Conservation (phyloP, 1,284 basidiomycete species). For the Coniophora puteana region DNA sequence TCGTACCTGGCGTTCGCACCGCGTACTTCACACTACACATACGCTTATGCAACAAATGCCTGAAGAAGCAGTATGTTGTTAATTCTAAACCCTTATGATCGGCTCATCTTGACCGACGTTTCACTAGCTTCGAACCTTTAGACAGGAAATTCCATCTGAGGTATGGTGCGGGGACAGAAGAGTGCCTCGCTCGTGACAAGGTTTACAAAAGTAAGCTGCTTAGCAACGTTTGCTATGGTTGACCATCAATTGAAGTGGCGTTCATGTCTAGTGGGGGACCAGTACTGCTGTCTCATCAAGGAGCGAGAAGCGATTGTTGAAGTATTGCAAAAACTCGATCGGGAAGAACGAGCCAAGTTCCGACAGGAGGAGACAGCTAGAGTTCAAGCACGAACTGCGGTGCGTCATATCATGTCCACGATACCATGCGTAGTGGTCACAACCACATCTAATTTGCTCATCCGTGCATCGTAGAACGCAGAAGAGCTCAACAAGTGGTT, state of each 20-base stretch:
- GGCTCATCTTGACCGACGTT: too few relatives aligned
- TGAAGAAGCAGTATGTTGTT: too few relatives aligned
- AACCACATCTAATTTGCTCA: too few relatives aligned
- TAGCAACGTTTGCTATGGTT: too few relatives aligned
- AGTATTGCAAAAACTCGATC: neutral
- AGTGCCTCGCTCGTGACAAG: neutral
- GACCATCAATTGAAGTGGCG: too few relatives aligned
- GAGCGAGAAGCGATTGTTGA: neutral
- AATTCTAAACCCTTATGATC: too few relatives aligned
- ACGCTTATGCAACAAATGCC: too few relatives aligned
- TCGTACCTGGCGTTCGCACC: slow-evolving; percentile 18
- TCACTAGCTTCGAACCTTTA: neutral
- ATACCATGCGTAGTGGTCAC: too few relatives aligned
- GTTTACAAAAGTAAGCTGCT: neutral
- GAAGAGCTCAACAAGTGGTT: too few relatives aligned
- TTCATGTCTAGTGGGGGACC: too few relatives aligned
- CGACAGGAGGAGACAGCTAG: neutral
- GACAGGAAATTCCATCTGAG: neutral
- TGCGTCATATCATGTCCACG: neutral
- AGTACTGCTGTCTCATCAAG: neutral
- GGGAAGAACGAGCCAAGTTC: neutral
- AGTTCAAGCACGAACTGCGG: neutral
- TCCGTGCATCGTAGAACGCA: too few relatives aligned
- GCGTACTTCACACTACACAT: too few relatives aligned
- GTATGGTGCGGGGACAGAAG: neutral